These are phyloP conservation scores for Apiospora rasikravindrae DNA, from an alignment of 2,329 filamentous ascomycete species.

Conservation along the genomic window DNA sequence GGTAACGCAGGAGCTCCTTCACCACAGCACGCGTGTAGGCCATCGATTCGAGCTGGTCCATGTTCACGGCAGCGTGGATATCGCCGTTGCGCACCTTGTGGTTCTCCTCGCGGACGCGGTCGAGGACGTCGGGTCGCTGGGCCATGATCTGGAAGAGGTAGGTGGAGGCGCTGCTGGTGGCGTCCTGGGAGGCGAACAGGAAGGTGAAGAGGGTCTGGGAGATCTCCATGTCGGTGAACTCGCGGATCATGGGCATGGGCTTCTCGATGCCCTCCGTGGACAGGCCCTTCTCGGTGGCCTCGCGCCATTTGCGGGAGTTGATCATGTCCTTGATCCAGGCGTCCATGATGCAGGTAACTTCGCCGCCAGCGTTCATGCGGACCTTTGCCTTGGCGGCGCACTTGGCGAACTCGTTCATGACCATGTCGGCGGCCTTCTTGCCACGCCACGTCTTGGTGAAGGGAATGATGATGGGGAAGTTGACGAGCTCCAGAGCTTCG, in stretches of 20 bases:
- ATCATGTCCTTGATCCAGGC: conserved; percentile 90
- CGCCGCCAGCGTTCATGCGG: conserved; percentile 86
- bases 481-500: conserved; percentile 93
- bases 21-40: conserved; percentile 91
- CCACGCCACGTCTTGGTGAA: conserved; percentile 97
- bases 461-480: conserved; percentile 95
- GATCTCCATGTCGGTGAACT: conserved; percentile 91
- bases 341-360: conserved; percentile 92
- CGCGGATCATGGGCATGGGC: conserved; percentile 80
- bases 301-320: conserved; percentile 80
- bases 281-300: conserved; percentile 76
- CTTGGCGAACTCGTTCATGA: conserved; percentile 85
- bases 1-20: conserved; percentile 89
- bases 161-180: conserved; percentile 89
- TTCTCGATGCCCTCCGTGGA: conserved; percentile 74
- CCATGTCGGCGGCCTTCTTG: conserved; percentile 93
- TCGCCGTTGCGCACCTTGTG: conserved; percentile 77
- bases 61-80: conserved; percentile 69
- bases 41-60: conserved; percentile 89
- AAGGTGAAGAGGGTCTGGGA: conserved; percentile 94
- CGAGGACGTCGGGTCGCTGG: conserved; percentile 89
- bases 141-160: conserved; percentile 96
- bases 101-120: conserved; percentile 92
- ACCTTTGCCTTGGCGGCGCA: conserved; percentile 94
- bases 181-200: conserved; percentile 96